phyloP scores from a whole-genome alignment of 768 basidiomycete species.

The Rhizopogon sp. region DNA sequence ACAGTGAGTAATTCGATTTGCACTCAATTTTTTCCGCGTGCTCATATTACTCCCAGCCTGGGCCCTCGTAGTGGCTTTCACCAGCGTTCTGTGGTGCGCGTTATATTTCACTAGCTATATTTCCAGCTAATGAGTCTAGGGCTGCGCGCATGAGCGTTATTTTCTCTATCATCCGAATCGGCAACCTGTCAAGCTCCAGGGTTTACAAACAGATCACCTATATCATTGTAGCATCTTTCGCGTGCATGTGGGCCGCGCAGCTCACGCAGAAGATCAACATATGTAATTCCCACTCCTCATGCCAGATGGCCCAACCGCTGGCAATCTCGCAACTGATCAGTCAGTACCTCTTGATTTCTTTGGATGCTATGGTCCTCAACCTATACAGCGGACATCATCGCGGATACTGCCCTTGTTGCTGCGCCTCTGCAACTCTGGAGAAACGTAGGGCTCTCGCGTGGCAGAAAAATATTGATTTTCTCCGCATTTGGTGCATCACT shows the following conservation, averaged over 20 bases:
- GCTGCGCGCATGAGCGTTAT: conserved; percentile 20
- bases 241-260: conserved; percentile 6
- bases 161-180: conserved; percentile 16
- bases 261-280: conserved; percentile 6
- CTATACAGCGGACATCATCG: neutral
- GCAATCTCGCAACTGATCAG: conserved; percentile 15
- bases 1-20: conserved; percentile 3
- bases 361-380: neutral
- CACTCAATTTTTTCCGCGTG: neutral
- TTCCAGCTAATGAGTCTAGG: conserved; percentile 8
- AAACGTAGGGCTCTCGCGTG: conserved; percentile 9
- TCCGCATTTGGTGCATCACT: conserved; percentile 18
- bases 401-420: neutral
- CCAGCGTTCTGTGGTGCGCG: conserved; percentile 16
- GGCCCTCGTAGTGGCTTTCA: conserved; percentile 10
- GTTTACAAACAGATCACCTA: conserved; percentile 2
- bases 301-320: conserved; percentile 3
- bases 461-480: conserved; percentile 13
- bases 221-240: conserved; percentile 12
- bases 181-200: conserved; percentile 9
- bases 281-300: conserved; percentile 4
- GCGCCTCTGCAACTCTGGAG: conserved; percentile 9
- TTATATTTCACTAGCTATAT: no score
- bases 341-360: conserved; percentile 6
- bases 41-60: conserved; percentile 6